Conservation (phyloP, 1,284 basidiomycete genomes). For the Cutaneotrichosporon daszewskae region DNA sequence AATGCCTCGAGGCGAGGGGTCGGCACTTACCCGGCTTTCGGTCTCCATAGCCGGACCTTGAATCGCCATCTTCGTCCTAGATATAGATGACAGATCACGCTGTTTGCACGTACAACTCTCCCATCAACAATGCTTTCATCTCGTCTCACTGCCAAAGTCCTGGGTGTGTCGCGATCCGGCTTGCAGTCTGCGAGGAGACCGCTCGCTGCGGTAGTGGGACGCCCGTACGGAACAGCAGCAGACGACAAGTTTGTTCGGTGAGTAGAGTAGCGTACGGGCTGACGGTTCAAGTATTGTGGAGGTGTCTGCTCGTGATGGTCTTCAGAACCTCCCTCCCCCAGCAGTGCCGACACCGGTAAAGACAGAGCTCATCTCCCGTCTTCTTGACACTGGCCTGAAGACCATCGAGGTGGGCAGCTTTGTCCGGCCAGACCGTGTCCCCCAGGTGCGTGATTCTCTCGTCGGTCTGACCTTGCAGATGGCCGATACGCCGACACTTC, state of each 20-base stretch:
- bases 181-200: no score
- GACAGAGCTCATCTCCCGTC: slow-evolving; percentile 70
- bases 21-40: not conserved
- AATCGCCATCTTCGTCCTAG: not conserved
- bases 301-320: slow-evolving; percentile 84
- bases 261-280: not conserved
- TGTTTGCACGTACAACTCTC: not conserved
- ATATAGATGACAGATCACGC: not conserved
- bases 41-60: not conserved
- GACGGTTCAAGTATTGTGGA: slow-evolving; percentile 63
- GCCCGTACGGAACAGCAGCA: not conserved
- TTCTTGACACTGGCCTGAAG: slow-evolving; percentile 64
- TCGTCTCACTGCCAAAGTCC: not conserved
- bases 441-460: slow-evolving; percentile 58
- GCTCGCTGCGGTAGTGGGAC: not conserved
- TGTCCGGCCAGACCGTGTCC: slow-evolving; percentile 89
- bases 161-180: no score
- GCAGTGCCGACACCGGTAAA: slow-evolving; percentile 70
- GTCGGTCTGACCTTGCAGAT: slow-evolving; percentile 54
- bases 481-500: slow-evolving; percentile 66
- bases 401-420: slow-evolving; percentile 86
- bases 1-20: not conserved
- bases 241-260: slow-evolving; percentile 9
- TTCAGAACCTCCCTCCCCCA: slow-evolving; percentile 77
- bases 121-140: not conserved